phyloP scores from a whole-genome alignment of 129 eudicot species.

The Mikania micrantha region DNA sequence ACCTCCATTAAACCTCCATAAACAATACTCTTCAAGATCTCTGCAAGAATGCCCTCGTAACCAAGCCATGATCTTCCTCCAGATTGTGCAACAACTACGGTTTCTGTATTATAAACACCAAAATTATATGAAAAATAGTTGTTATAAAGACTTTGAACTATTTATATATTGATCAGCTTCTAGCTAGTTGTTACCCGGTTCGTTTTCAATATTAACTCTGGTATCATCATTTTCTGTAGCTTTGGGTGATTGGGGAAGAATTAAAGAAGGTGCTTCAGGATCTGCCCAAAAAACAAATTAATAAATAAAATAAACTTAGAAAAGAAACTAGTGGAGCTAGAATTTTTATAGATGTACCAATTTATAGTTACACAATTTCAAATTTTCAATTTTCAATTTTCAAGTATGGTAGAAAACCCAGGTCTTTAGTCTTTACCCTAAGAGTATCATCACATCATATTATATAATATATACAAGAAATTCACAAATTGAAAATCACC shows the following conservation, averaged over 20 bases:
- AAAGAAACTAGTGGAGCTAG: too few relatives aligned
- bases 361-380: too few relatives aligned
- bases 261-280: not conserved
- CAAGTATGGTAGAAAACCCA: too few relatives aligned
- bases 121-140: not conserved
- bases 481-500: too few relatives aligned
- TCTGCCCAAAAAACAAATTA: too few relatives aligned
- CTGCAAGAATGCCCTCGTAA: conserved; percentile 21
- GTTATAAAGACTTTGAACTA: not conserved
- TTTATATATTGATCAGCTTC: not conserved
- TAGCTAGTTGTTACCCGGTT: not conserved
- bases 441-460: too few relatives aligned
- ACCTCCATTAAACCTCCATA: conserved; percentile 50
- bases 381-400: too few relatives aligned
- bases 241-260: not conserved
- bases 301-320: too few relatives aligned
- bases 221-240: not conserved
- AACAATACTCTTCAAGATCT: conserved; percentile 51
- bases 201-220: not conserved
- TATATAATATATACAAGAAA: too few relatives aligned
- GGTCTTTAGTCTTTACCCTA: too few relatives aligned
- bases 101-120: conserved; percentile 7
- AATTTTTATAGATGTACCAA: too few relatives aligned
- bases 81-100: not conserved
- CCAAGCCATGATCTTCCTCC: conserved; percentile 23